Percentiles rank a stretch among this genome's conserved stretches.
Conservation (phyloP, 1,284 basidiomycete genomes). For the Puccinia sorghi region DNA sequence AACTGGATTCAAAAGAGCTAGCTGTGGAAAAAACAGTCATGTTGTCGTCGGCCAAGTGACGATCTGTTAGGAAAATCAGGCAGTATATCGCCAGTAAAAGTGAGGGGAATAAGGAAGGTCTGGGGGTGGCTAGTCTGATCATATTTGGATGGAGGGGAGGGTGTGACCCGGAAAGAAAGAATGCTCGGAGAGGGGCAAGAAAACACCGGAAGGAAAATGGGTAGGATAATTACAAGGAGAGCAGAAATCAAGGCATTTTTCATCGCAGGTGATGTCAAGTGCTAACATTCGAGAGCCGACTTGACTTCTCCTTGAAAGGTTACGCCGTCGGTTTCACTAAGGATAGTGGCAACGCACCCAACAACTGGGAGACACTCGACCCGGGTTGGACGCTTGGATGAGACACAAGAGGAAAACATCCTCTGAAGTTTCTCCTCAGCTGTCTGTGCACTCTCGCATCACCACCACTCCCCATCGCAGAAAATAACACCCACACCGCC, state of each 20-base stretch:
- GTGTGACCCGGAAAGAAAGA: neutral
- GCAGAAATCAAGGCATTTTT: neutral
- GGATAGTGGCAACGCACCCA: neutral
- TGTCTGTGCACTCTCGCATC: too few relatives aligned
- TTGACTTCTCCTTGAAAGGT: neutral
- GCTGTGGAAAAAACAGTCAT: slow-evolving; percentile 13
- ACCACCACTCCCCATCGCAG: too few relatives aligned
- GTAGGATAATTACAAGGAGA: neutral
- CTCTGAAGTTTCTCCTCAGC: too few relatives aligned
- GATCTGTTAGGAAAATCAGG: neutral
- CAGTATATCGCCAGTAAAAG: neutral
- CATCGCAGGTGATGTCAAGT: neutral
- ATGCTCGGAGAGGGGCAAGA: too few relatives aligned
- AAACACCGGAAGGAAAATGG: neutral
- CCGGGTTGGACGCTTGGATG: neutral
- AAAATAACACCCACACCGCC: too few relatives aligned
- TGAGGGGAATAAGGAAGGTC: slow-evolving; percentile 2
- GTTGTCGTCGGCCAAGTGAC: neutral
- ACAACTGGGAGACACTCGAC: neutral
- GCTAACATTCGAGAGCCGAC: neutral
- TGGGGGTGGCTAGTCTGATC: neutral
- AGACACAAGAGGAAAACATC: too few relatives aligned
- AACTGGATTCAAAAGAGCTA: neutral
- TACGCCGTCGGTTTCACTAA: neutral
- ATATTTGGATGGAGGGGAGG: too few relatives aligned